Evolutionary conservation across 2,329 filamentous ascomycete genomes (phyloP), one percentile per base, ranked within the genome.

Genomic region (Volutella citrinella): DNA sequence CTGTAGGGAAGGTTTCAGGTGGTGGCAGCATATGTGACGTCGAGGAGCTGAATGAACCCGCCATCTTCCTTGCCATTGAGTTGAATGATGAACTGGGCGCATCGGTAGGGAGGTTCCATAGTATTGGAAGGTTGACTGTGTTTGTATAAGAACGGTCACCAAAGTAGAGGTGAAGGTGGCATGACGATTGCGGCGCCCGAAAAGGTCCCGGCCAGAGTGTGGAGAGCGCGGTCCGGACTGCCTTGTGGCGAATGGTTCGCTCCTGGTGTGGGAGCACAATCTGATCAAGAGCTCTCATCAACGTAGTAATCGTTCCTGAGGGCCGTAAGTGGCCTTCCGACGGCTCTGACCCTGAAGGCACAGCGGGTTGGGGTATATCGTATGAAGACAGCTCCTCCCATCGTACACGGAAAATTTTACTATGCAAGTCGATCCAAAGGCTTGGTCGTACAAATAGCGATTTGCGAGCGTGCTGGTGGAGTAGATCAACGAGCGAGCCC

Each of bases 341-440:
- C 9, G 65, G 61, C 18, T 59, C 54, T 21, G 62, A 54, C 13
- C 54, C 51, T 15, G 55, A 49, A 6, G 53, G 27, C 11, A 53
- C 48, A 10, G 43, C 43, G 2, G 71, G 70, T 4, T 63, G 48
- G 3, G 70, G 69, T 6, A 53, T 64, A 22, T 58, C 56, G 48
- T 68, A 65, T 6, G 63, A 50, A 12, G 68, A 61, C 11, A 64
- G 57, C 45, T 68, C 58, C 17, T 56, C 40, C 55, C 76, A 79
- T 26, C 55, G 55, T 12, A 63, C 69, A 15, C 64, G 65, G 6
- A 79, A 68, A 3, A 77, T 55, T 26, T 59, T 52, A 9, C 63
- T 48, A 39, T 80, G 76, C 2, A 62, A 36, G 34, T 78, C 74
- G 12, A 69, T 77, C 76, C 76, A 80, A 48, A 64, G 68, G 27